A percentile compares a stretch with the other conserved stretches of the same genome.
These are phyloP conservation scores for Candida smagusa DNA, from an alignment of 1,139 yeast species.

Conservation along the genomic window DNA sequence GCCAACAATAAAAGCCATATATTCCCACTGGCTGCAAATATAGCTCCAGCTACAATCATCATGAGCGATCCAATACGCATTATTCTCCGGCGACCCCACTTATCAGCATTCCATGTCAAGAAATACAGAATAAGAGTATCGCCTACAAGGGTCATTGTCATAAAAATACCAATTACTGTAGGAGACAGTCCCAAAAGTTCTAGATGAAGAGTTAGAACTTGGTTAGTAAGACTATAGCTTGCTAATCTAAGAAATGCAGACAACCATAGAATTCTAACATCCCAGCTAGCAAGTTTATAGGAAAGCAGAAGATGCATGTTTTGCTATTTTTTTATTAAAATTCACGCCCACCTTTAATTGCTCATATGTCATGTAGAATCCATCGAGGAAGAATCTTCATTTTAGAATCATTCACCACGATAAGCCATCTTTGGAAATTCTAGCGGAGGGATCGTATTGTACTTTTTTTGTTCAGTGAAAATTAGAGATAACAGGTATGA, in stretches of 20 bases:
- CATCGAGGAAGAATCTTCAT: too few species aligned
- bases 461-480: too few species aligned
- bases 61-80: slow-evolving; percentile 62
- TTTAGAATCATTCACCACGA: too few species aligned
- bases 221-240: slow-evolving; percentile 80
- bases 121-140: slow-evolving; percentile 71
- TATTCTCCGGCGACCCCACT: slow-evolving; percentile 67
- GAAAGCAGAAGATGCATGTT: slow-evolving; percentile 26
- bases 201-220: slow-evolving; percentile 70
- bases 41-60: slow-evolving; percentile 69
- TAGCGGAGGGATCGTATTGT: too few species aligned
- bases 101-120: slow-evolving; percentile 77
- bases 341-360: too few species aligned
- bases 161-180: slow-evolving; percentile 66
- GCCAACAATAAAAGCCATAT: slow-evolving; percentile 60
- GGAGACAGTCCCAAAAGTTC: slow-evolving; percentile 56
- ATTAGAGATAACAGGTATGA: slow-evolving; percentile 7
- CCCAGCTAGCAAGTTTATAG: slow-evolving; percentile 33
- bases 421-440: too few species aligned
- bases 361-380: too few species aligned
- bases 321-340: too few species aligned
- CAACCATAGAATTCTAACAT: slow-evolving; percentile 64
- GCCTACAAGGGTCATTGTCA: slow-evolving; percentile 80
- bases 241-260: slow-evolving; percentile 72
- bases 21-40: slow-evolving; percentile 52